These are phyloP conservation scores for Pyricularia pennisetigena DNA, from an alignment of 2,329 filamentous ascomycete genomes.

Conservation along the genomic window DNA sequence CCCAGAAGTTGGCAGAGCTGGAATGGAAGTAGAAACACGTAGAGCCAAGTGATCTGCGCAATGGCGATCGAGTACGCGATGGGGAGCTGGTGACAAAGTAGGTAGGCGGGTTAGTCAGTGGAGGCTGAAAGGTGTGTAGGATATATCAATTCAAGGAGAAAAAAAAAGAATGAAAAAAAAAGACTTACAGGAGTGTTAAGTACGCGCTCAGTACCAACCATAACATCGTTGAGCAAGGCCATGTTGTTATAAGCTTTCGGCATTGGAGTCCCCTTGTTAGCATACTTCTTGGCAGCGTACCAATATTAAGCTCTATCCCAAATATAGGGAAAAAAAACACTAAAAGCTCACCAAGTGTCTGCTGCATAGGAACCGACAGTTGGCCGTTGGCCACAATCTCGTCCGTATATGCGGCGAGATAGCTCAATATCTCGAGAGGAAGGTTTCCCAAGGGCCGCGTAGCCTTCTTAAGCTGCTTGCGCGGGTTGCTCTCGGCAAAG, in stretches of 20 bases:
- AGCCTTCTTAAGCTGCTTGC: conserved; percentile 57
- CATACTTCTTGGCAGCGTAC: neutral
- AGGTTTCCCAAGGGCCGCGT: conserved; percentile 61
- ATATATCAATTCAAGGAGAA: conserved; percentile 15
- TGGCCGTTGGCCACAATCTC: conserved; percentile 40
- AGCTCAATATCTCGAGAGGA: conserved; percentile 60
- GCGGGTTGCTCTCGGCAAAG: conserved; percentile 59
- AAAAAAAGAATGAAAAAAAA: neutral
- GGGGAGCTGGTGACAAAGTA: conserved; percentile 33
- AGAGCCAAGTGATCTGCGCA: conserved; percentile 68
- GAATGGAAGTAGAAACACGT: conserved; percentile 63
- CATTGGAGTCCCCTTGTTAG: neutral
- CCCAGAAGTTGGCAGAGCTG: conserved; percentile 49
- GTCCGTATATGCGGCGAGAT: conserved; percentile 53
- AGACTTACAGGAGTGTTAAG: conserved; percentile 45
- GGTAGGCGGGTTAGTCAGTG: neutral
- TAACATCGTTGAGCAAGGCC: conserved; percentile 51
- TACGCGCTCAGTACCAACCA: conserved; percentile 61
- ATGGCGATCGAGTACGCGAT: conserved; percentile 68
- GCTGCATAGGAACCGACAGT: conserved; percentile 36
- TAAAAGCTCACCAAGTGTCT: conserved; percentile 25
- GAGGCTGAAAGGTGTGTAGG: neutral
- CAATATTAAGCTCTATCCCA: too few relatives aligned
- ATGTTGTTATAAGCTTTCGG: conserved; percentile 31
- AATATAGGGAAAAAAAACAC: too few relatives aligned